Percentiles rank a stretch among this genome's conserved stretches.
These are phyloP conservation scores for Patellaria atrata DNA, from an alignment of 495 filamentous ascomycete species.

Conservation along the genomic window DNA sequence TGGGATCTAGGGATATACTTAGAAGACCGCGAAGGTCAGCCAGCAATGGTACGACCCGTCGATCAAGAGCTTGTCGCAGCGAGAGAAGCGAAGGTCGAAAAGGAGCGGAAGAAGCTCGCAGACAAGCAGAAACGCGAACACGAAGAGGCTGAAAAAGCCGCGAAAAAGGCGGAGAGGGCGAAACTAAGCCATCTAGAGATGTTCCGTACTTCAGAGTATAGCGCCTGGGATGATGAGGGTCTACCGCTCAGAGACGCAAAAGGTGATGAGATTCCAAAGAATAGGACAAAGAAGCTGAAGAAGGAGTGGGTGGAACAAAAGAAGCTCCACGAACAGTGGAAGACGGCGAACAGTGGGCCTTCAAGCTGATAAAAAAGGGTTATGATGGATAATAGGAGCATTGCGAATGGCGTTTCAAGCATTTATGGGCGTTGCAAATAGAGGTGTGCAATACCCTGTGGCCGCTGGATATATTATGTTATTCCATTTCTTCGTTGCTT, in stretches of 20 bases:
- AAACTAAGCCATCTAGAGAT: constrained; percentile 37
- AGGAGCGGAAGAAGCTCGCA: constrained; percentile 42
- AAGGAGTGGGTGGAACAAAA: constrained; percentile 92
- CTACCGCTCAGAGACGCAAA: constrained; percentile 61
- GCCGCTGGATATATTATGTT: too few relatives aligned
- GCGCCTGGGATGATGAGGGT: constrained; percentile 76
- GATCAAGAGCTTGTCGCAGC: constrained; percentile 57
- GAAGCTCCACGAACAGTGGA: constrained; percentile 65
- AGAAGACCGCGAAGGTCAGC: constrained; percentile 61
- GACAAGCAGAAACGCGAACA: constrained; percentile 43
- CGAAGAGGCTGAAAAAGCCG: constrained; percentile 35
- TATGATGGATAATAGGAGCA: too few relatives aligned
- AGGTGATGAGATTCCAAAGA: constrained; percentile 74
- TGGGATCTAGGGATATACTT: constrained; percentile 72
- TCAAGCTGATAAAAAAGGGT: constrained; percentile 3
- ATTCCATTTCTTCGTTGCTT: too few relatives aligned
- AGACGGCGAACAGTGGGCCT: constrained; percentile 30
- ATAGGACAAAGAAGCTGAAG: constrained; percentile 61
- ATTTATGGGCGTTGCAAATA: too few relatives aligned
- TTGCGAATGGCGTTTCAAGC: too few relatives aligned
- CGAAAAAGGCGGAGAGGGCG: constrained; percentile 52
- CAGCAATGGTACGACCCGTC: constrained; percentile 74
- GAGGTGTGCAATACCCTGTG: too few relatives aligned
- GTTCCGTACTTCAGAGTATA: constrained; percentile 50
- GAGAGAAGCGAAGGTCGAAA: constrained; percentile 50